A percentile compares a stretch with the other conserved stretches of the same genome.
Evolutionary conservation across 371 early-diverging fungal species (phyloP).

Genomic region (Phascolomyces articulosus): DNA sequence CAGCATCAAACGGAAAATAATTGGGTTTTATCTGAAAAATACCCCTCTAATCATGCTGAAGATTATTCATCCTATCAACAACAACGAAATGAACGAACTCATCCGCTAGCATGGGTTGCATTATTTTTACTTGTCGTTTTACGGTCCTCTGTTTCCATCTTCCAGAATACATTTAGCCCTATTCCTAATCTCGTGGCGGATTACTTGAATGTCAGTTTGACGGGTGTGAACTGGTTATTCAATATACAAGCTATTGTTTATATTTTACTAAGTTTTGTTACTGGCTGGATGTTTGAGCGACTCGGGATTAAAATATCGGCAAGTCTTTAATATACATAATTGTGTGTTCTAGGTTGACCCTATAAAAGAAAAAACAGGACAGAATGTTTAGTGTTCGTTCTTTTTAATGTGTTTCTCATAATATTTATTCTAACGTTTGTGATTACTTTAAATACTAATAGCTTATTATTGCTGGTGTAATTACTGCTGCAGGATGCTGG

Average conservation of each 20-base stretch:
- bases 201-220: slow-evolving; percentile 32
- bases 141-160: slow-evolving; percentile 40
- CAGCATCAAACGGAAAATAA: background rate
- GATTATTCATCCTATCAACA: background rate
- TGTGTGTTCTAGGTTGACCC: no score
- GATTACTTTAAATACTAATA: no score
- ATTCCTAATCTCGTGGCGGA: slow-evolving; percentile 41
- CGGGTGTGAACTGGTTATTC: slow-evolving; percentile 43
- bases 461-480: slow-evolving; percentile 49
- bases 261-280: slow-evolving; percentile 50
- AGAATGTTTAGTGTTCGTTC: no score
- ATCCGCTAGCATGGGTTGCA: slow-evolving; percentile 41
- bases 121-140: slow-evolving; percentile 36
- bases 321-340: slow-evolving; percentile 14
- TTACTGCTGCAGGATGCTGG: slow-evolving; percentile 60
- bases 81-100: slow-evolving; percentile 20
- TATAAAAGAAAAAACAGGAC: background rate
- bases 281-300: slow-evolving; percentile 53
- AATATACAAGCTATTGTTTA: slow-evolving; percentile 53
- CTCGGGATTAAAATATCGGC: slow-evolving; percentile 51
- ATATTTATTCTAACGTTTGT: no score
- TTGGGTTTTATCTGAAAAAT: background rate
- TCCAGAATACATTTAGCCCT: slow-evolving; percentile 44
- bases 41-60: background rate
- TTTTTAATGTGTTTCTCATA: no score